Conservation (phyloP, 306 rosid genomes). For the Cucumis cinereus region DNA sequence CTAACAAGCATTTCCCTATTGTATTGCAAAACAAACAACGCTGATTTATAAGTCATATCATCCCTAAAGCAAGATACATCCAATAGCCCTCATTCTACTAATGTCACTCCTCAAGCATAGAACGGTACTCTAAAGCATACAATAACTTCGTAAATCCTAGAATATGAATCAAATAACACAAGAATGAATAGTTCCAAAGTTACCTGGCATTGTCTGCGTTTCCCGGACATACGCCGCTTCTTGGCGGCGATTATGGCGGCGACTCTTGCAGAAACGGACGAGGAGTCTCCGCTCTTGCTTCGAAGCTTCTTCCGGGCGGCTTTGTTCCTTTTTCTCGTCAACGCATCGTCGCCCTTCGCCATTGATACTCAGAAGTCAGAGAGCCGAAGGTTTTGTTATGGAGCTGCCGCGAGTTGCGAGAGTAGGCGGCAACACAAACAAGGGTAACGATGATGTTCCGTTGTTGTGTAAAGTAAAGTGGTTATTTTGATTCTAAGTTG, state of each 20-base stretch:
- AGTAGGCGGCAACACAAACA: constrained; percentile 3
- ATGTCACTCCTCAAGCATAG: neutral
- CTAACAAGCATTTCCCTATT: neutral
- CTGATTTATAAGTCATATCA: neutral
- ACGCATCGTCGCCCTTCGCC: constrained; percentile 77
- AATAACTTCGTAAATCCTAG: neutral
- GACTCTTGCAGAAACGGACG: constrained; percentile 51
- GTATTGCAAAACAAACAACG: neutral
- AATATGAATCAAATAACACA: neutral
- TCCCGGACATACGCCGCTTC: constrained; percentile 85
- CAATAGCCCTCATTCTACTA: neutral
- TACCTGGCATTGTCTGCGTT: constrained; percentile 83
- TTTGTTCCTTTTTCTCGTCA: constrained; percentile 49
- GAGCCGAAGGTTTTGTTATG: neutral
- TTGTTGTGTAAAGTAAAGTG: neutral
- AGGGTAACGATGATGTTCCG: neutral
- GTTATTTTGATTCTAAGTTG: neutral
- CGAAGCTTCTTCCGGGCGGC: constrained; percentile 38
- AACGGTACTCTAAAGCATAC: neutral
- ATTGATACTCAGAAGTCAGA: constrained; percentile 19
- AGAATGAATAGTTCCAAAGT: neutral
- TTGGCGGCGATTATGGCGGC: constrained; percentile 83
- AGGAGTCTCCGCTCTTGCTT: constrained; percentile 17
- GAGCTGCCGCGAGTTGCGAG: neutral
- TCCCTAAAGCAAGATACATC: neutral